Percentiles rank a stretch among this genome's conserved stretches.
phyloP scores from a whole-genome alignment of 1,284 basidiomycete genomes.

The Vanrija pseudolonga region DNA sequence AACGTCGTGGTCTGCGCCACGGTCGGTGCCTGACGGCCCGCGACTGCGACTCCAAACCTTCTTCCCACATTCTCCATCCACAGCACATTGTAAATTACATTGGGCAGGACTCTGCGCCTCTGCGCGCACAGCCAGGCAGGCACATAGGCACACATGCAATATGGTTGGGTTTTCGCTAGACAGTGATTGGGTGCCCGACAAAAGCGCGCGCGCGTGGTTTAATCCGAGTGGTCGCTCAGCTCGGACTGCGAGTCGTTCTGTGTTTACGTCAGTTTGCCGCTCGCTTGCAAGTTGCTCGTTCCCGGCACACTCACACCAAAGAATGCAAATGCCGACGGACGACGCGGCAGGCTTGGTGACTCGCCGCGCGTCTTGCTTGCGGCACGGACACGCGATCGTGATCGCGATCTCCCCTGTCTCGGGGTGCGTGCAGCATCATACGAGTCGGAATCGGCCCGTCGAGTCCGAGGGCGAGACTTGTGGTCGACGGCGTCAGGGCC shows the following conservation, averaged over 20 bases:
- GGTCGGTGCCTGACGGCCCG: too few species aligned
- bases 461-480: neutral
- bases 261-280: neutral
- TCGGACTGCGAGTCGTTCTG: slow-evolving; percentile 9
- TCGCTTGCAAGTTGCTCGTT: neutral
- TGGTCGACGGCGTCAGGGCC: too few species aligned
- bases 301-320: slow-evolving; percentile 32
- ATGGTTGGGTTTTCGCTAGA: too few species aligned
- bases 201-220: neutral
- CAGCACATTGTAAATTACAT: too few species aligned
- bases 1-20: too few species aligned
- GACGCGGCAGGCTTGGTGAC: too few species aligned
- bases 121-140: too few species aligned
- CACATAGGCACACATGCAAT: too few species aligned
- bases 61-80: too few species aligned
- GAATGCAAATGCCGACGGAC: slow-evolving; percentile 40
- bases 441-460: neutral
- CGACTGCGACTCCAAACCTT: too few species aligned
- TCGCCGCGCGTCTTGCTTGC: slow-evolving; percentile 21
- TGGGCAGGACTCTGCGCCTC: too few species aligned
- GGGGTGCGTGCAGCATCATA: slow-evolving; percentile 8
- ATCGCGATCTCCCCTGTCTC: slow-evolving; percentile 11
- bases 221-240: slow-evolving; percentile 4
- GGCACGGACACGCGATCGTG: neutral
- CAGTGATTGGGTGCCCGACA: too few species aligned